Base-by-base conservation (phyloP, 2,329 filamentous ascomycete species). In the Arachnomyces sp. region DNA sequence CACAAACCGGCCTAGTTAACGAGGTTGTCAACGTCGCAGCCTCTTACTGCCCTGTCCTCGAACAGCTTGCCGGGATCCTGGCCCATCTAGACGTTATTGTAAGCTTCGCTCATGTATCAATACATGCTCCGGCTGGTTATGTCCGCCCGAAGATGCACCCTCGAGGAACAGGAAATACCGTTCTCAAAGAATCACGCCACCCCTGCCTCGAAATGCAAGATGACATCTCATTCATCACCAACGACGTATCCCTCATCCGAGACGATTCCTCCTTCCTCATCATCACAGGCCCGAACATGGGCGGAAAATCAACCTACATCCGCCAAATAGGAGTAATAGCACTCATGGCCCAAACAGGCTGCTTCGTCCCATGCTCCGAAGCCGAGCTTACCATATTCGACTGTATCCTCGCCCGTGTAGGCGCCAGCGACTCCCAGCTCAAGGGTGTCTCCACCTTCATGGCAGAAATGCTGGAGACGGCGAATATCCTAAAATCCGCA, bases 141-240 rank as follows among this genome's bases (percentile, higher is more conserved):
- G 84, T 93, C 5, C 80, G 90, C 16, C 92, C 92, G 3, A 93
- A 78, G 59, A 89, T 98, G 57, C 88, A 98, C 58, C 74, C 81
- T 8, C 85, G 92, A 25, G 92, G 90, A 18, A 80, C 85, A 34
- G 92, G 90, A 3, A 83, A 88, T 53, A 98, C 92, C 0, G 69
- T 93, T 15, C 75, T 98, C n/a, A 85, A 82, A 49, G 93, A 95
- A 66, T 87, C 92, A 2, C 84, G 93, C 8, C 92, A 98, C 58
- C 93, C 93, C 0, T 98, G 92, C 59, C 86, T 98, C 78, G 92
- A 98, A 62, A 89, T 95, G 78, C 92, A 98, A 65, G 93, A 98
- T 54, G 92, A 98, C 55, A 82, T 98, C 31, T 89, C 90, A 47
- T 98, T 98, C 68, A 98, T 98, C 64, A 95, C 90, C 42, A 98